Conservation (phyloP, 208 protist genomes). For the Wallacemonas rigidus region DNA sequence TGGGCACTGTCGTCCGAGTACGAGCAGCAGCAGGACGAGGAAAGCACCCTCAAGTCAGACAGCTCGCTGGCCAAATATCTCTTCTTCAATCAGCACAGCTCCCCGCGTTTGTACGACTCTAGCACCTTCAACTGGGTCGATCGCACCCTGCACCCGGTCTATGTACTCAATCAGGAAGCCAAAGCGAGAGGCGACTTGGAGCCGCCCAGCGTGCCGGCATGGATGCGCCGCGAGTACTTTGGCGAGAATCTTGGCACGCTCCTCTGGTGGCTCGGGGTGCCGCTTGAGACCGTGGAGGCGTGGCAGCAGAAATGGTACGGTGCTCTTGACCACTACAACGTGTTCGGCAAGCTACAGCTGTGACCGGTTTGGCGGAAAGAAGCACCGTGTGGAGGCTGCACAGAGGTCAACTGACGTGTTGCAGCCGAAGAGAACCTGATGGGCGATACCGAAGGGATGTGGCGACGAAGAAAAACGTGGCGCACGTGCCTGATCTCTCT, state of each 20-base stretch:
- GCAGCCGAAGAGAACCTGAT: no score
- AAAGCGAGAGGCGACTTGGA: conserved; percentile 38
- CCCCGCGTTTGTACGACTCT: conserved; percentile 34
- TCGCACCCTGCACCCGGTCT: conserved; percentile 72
- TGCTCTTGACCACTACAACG: conserved; percentile 84
- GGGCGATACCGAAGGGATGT: no score
- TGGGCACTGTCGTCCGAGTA: conserved; percentile 79
- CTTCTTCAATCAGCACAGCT: conserved; percentile 45
- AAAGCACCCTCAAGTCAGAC: conserved; percentile 30
- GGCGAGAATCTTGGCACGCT: conserved; percentile 68
- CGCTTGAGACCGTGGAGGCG: conserved; percentile 41
- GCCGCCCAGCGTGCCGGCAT: conserved; percentile 65
- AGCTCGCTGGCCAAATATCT: conserved; percentile 58
- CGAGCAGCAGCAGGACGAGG: conserved; percentile 58
- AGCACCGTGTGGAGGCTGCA: no score
- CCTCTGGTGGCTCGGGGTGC: conserved; percentile 46
- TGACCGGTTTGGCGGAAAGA: conserved; percentile 13
- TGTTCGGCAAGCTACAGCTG: conserved; percentile 62
- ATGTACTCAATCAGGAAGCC: conserved; percentile 59
- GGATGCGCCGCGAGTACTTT: conserved; percentile 90
- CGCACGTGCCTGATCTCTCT: no score
- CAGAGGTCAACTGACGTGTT: no score
- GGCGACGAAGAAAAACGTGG: no score
- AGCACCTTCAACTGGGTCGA: conserved; percentile 76
- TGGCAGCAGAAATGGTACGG: conserved; percentile 65